These are phyloP conservation scores for Diaporthe batatas DNA, from an alignment of 2,329 filamentous ascomycete genomes.

Conservation along the genomic window DNA sequence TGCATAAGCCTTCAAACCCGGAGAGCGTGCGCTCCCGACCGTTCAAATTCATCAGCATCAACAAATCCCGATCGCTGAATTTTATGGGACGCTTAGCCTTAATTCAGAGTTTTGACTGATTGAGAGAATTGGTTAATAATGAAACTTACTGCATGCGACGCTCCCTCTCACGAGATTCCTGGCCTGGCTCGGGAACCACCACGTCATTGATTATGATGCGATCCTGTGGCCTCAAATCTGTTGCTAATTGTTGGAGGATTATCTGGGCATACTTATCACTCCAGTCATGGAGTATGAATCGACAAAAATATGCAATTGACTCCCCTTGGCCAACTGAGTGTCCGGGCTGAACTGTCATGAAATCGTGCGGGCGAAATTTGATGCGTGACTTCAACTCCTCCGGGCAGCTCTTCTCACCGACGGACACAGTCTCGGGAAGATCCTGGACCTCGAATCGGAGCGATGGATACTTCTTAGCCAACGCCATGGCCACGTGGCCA, in stretches of 20 bases:
- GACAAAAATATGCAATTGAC: conserved; percentile 6
- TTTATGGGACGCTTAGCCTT: neutral
- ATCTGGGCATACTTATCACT: conserved; percentile 22
- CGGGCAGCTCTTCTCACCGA: neutral
- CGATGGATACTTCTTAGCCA: conserved; percentile 47
- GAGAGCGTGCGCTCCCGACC: conserved; percentile 4
- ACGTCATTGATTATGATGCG: conserved; percentile 26
- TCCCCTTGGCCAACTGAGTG: conserved; percentile 7
- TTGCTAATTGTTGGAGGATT: conserved; percentile 6
- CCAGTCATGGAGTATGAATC: conserved; percentile 19
- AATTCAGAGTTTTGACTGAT: neutral
- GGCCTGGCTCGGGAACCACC: conserved; percentile 18
- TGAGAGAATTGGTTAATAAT: neutral
- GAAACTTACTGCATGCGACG: conserved; percentile 17
- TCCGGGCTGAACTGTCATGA: conserved; percentile 13
- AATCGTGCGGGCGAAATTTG: conserved; percentile 14
- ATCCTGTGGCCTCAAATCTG: neutral
- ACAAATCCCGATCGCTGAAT: conserved; percentile 9
- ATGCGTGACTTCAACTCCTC: conserved; percentile 6
- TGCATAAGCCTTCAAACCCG: neutral
- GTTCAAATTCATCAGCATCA: conserved; percentile 19
- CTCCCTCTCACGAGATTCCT: conserved; percentile 14
- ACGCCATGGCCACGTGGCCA: conserved; percentile 47
- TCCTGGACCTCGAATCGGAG: conserved; percentile 46
- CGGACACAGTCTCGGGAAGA: conserved; percentile 24